A percentile compares a stretch with the other conserved stretches of the same genome.
Evolutionary conservation across 2,329 filamentous ascomycete genomes (phyloP).

Genomic region (Blastomyces silverae): DNA sequence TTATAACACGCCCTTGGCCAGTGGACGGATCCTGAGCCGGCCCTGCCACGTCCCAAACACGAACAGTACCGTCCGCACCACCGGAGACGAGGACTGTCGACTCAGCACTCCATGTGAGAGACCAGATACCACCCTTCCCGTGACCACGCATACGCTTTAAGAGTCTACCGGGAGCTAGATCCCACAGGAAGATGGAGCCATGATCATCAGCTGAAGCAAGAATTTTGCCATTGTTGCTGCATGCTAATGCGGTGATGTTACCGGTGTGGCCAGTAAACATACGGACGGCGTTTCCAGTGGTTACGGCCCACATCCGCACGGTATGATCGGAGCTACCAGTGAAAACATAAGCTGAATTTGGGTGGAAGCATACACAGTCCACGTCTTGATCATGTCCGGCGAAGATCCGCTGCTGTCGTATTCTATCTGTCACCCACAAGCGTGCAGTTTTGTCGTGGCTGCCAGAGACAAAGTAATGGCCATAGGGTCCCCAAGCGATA

Average conservation of each 20-base stretch:
- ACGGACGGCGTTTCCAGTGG: constrained; percentile 76
- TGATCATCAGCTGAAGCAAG: constrained; percentile 85
- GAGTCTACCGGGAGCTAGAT: constrained; percentile 74
- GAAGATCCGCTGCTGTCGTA: constrained; percentile 78
- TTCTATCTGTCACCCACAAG: constrained; percentile 87
- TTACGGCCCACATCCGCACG: constrained; percentile 95
- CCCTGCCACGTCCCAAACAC: constrained; percentile 83
- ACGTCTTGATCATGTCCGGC: constrained; percentile 90
- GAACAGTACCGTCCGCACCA: constrained; percentile 84
- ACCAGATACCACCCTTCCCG: constrained; percentile 88
- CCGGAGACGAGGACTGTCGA: constrained; percentile 84
- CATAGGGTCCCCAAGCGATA: constrained; percentile 81
- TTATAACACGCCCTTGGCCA: constrained; percentile 49
- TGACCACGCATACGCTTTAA: constrained; percentile 93
- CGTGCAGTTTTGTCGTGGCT: constrained; percentile 86
- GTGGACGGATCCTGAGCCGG: constrained; percentile 55
- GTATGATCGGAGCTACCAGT: constrained; percentile 90
- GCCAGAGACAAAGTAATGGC: constrained; percentile 86
- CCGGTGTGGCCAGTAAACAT: constrained; percentile 89
- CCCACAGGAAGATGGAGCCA: constrained; percentile 92
- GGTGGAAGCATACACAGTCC: constrained; percentile 89
- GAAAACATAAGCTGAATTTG: constrained; percentile 88
- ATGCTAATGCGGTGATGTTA: constrained; percentile 76
- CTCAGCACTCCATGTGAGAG: constrained; percentile 86
- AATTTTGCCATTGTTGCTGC: constrained; percentile 78